Percentiles rank a stretch among this genome's conserved stretches.
phyloP scores from a whole-genome alignment of 129 eudicot genomes.

The Centrapalus pauciflorus region DNA sequence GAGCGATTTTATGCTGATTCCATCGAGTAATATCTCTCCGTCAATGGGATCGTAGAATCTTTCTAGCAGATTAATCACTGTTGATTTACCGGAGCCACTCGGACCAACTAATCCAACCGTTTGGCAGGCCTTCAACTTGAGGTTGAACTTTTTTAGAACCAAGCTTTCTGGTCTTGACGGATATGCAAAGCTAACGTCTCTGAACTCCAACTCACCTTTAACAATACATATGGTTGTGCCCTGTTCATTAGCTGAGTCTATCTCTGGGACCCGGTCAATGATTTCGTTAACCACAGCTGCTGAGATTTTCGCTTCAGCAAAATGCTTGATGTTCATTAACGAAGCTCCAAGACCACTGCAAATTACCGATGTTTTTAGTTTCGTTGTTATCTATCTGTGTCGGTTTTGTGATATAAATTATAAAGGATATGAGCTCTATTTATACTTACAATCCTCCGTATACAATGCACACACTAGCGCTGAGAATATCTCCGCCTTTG shows the following conservation, averaged over 20 bases:
- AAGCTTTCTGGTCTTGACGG: constrained; percentile 30
- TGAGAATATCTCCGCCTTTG: constrained; percentile 35
- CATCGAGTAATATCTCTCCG: constrained; percentile 26
- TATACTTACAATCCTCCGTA: constrained; percentile 40
- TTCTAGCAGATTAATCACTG: constrained; percentile 28
- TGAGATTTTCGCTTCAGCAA: constrained; percentile 31
- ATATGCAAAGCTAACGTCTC: constrained; percentile 20
- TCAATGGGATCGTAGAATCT: constrained; percentile 31
- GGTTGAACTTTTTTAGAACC: constrained; percentile 17
- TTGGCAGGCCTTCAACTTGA: constrained; percentile 10
- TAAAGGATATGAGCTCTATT: neutral
- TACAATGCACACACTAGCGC: constrained; percentile 32
- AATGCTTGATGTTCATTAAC: constrained; percentile 23
- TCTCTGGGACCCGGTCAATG: constrained; percentile 19
- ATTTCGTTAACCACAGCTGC: constrained; percentile 19
- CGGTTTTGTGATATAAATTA: neutral
- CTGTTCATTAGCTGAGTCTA: constrained; percentile 24
- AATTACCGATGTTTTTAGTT: neutral
- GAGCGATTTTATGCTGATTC: constrained; percentile 18
- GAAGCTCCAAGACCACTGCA: constrained; percentile 34
- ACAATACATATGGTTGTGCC: constrained; percentile 11
- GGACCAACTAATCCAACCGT: constrained; percentile 32
- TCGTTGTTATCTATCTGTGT: neutral
- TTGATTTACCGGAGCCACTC: constrained; percentile 34
- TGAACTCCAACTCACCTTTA: constrained; percentile 23